Percentiles rank a stretch among this genome's conserved stretches.
Evolutionary conservation across 2,329 filamentous ascomycete genomes (phyloP).

Genomic region (Apiospora koreana): DNA sequence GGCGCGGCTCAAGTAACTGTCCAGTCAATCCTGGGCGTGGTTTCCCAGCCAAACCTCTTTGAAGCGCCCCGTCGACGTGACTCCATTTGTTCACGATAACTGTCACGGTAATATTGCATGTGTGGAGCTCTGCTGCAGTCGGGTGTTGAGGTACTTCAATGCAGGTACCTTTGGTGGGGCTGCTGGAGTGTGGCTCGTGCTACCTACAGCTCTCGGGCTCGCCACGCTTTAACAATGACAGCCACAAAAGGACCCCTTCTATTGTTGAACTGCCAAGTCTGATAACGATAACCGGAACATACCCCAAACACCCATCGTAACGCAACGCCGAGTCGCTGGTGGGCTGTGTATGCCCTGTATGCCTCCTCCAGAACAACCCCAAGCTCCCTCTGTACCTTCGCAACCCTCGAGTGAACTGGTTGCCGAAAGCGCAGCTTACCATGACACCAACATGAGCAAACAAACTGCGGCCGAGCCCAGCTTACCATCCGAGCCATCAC

Average conservation of each 20-base stretch:
- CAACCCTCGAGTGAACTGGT: not conserved
- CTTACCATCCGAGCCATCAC: slow-evolving; percentile 7
- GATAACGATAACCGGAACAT: slow-evolving; percentile 12
- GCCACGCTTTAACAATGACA: slow-evolving; percentile 2
- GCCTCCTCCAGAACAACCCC: slow-evolving; percentile 15
- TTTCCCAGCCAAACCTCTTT: too few relatives aligned
- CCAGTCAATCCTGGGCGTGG: too few relatives aligned
- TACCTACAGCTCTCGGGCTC: not conserved
- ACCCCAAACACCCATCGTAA: slow-evolving; percentile 15
- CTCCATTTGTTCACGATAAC: too few relatives aligned
- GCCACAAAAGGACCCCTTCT: slow-evolving; percentile 4
- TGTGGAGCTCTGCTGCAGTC: too few relatives aligned
- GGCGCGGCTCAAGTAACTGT: too few relatives aligned
- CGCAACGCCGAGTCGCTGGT: slow-evolving; percentile 14
- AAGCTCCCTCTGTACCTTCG: not conserved
- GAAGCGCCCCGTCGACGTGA: too few relatives aligned
- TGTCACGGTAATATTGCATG: too few relatives aligned
- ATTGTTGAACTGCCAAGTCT: not conserved
- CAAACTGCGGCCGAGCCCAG: slow-evolving; percentile 14
- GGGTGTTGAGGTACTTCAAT: not conserved
- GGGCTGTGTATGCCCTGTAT: slow-evolving; percentile 17
- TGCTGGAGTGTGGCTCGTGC: not conserved
- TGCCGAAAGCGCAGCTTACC: slow-evolving; percentile 6
- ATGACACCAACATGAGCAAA: slow-evolving; percentile 18
- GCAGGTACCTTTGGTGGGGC: not conserved